phyloP scores from a whole-genome alignment of 164 flowering plant genomes.

The Hamamelis virginiana region DNA sequence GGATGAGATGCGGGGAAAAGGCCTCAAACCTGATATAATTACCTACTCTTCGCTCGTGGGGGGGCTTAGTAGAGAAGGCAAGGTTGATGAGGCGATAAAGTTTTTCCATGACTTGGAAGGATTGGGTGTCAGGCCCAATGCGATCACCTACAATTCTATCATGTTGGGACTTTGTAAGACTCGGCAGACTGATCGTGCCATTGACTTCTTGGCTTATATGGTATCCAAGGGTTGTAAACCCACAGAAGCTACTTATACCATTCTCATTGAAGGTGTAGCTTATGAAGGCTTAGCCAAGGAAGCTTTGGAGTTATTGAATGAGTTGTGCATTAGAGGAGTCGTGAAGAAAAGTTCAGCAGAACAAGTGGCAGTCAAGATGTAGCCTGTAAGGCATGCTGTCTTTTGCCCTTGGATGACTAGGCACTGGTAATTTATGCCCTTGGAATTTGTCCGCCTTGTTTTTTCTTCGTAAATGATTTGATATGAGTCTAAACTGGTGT shows the following conservation, averaged over 20 bases:
- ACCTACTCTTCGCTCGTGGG: constrained; percentile 74
- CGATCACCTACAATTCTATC: constrained; percentile 70
- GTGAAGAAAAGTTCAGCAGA: constrained; percentile 70
- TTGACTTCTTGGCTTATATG: constrained; percentile 75
- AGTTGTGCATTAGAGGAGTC: constrained; percentile 66
- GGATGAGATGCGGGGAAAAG: constrained; percentile 67
- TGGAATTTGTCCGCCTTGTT: constrained; percentile 5
- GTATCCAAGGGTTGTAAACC: constrained; percentile 81
- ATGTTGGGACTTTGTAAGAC: constrained; percentile 87
- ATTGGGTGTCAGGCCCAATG: constrained; percentile 62
- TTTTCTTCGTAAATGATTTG: not conserved
- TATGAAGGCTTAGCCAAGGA: constrained; percentile 70
- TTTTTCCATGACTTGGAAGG: constrained; percentile 65
- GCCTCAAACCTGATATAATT: constrained; percentile 72
- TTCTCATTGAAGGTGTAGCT: constrained; percentile 81
- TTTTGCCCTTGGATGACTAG: constrained; percentile 7
- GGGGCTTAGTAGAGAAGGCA: constrained; percentile 86
- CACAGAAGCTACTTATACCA: constrained; percentile 73
- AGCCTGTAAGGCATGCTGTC: constrained; percentile 12
- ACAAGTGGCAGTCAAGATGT: constrained; percentile 54
- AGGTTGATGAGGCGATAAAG: constrained; percentile 69
- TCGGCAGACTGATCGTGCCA: constrained; percentile 68
- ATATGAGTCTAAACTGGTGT: not conserved
- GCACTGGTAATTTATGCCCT: not conserved
- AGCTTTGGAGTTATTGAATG: constrained; percentile 66